Evolutionary conservation across 208 protist species (phyloP).

Genomic region (Wallacemonas sp.): DNA sequence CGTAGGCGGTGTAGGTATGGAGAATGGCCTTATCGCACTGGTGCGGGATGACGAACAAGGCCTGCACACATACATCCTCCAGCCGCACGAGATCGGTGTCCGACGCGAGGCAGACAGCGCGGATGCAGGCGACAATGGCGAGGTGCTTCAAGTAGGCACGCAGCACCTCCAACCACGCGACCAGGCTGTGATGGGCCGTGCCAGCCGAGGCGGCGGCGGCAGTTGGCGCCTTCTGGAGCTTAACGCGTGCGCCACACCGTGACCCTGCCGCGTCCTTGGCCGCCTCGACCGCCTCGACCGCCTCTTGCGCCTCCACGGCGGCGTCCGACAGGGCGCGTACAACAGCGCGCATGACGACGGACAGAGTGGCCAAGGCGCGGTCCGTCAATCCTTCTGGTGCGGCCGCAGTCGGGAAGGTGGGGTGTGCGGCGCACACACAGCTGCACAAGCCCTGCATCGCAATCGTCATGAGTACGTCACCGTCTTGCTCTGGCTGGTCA

Average conservation of each 20-base stretch:
- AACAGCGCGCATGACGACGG: conserved; percentile 38
- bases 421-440: conserved; percentile 50
- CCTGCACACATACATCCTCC: conserved; percentile 71
- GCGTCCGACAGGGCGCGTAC: conserved; percentile 14
- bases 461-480: background rate
- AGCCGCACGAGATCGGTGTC: conserved; percentile 64
- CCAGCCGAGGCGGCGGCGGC: background rate
- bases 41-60: conserved; percentile 48
- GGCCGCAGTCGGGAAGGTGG: conserved; percentile 41
- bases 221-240: background rate
- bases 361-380: conserved; percentile 44
- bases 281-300: background rate
- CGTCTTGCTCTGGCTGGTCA: background rate
- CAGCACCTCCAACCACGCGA: conserved; percentile 50
- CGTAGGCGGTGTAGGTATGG: conserved; percentile 56
- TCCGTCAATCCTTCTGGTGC: conserved; percentile 48
- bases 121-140: conserved; percentile 39
- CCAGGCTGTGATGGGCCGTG: conserved; percentile 9
- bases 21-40: conserved; percentile 30
- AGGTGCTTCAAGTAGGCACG: conserved; percentile 53
- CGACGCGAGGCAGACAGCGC: conserved; percentile 36
- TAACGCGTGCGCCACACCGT: background rate
- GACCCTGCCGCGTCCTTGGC: background rate
- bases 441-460: conserved; percentile 43
- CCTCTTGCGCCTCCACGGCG: conserved; percentile 10